A percentile compares a stretch with the other conserved stretches of the same genome.
Conservation (phyloP, 768 basidiomycete genomes). For the Hirschioporus abietinus region DNA sequence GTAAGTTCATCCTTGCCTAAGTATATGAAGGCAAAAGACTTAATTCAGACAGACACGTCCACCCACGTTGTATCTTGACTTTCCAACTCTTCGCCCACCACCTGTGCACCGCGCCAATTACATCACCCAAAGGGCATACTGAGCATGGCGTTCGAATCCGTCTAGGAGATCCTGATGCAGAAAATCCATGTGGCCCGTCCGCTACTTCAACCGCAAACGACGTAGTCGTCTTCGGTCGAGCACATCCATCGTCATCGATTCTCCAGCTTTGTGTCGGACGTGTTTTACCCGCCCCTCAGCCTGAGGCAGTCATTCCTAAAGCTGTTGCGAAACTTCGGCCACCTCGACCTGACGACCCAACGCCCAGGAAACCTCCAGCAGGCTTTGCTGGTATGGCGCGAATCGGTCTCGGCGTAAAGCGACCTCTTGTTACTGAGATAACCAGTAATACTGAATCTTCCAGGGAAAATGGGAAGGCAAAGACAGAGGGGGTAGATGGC, state of each 20-base stretch:
- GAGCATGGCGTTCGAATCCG: constrained; percentile 61
- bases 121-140: constrained; percentile 30
- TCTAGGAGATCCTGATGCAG: constrained; percentile 61
- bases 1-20: constrained; percentile 29
- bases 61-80: constrained; percentile 56
- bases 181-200: constrained; percentile 43
- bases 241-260: constrained; percentile 16
- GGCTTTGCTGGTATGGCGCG: constrained; percentile 14
- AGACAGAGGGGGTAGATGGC: constrained; percentile 24
- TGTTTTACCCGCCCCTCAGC: constrained; percentile 39
- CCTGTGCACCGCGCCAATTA: constrained; percentile 47
- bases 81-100: constrained; percentile 67
- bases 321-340: constrained; percentile 21
- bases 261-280: constrained; percentile 54
- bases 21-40: not conserved
- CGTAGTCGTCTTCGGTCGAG: constrained; percentile 49
- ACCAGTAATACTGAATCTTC: constrained; percentile 6
- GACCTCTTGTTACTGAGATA: constrained; percentile 37
- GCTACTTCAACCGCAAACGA: constrained; percentile 39
- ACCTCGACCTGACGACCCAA: constrained; percentile 75
- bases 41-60: constrained; percentile 50
- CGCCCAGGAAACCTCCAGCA: constrained; percentile 61
- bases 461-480: constrained; percentile 36
- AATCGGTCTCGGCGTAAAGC: constrained; percentile 30
- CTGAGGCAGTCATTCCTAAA: constrained; percentile 19